Base-by-base conservation (phyloP, 2,329 filamentous ascomycete genomes). In the Coleophoma cylindrospora region DNA sequence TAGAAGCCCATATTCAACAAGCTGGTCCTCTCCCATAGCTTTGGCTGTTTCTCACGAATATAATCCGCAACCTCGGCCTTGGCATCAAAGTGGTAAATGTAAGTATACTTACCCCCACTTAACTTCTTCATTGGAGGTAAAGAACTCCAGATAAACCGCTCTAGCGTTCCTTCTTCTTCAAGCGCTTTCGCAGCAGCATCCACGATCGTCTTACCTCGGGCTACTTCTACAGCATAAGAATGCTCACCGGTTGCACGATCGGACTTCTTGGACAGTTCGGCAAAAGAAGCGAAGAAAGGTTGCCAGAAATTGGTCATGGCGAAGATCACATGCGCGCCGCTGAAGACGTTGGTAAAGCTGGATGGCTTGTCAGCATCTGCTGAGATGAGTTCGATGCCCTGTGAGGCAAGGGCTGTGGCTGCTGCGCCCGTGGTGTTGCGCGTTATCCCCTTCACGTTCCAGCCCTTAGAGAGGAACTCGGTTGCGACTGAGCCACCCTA, bases 401-500 rank as follows among this genome's bases (percentile, higher is more conserved):
- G 60, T 3, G 44, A 61, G 0, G 63, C 56, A 17, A 78, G 64
- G 0, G 59, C 65, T 49, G 70, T 55, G n/a, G 72, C 69, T 10
- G 67, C 60, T 0, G 68, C 61, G 54, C 73, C 74, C 17, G 62
- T 64, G 1, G 66, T 57, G 57, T 75, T 68, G n/a, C 75, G 70
- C 3, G 74, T 78, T 50, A 79, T 63, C 43, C 66, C 75, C 2
- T 74, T 71, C 43, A 79, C 65, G 22, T 64, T 66, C 64, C 70
- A 77, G 43, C 70, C 62, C 32, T 69, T 64, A 57, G 75, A 64
- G 50, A 77, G 70, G 53, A 78, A 67, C 47, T 66, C 63, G 3
- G 61, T 53, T 49, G 76, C 66, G 32, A 78, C 72, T 32, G 73
- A 74, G 34, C 70, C 70, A 40, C 75, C 76, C 59, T 79, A 17